phyloP scores from a whole-genome alignment of 1,284 basidiomycete genomes.

The Ganoderma lingzhi region DNA sequence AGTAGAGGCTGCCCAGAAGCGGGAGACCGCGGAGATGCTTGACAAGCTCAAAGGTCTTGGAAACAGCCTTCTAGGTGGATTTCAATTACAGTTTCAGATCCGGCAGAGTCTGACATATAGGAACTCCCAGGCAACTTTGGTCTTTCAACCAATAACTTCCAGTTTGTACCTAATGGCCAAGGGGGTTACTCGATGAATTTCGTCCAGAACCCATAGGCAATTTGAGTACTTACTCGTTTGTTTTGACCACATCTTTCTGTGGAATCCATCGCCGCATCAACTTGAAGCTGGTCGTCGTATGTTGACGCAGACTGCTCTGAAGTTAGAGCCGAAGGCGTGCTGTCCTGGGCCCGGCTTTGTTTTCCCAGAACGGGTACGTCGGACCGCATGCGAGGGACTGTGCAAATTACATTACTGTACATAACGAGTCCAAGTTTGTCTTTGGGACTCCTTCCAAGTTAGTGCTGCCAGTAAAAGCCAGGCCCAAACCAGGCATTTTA shows the following conservation, averaged over 20 bases:
- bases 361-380: no score
- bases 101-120: not conserved
- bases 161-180: constrained; percentile 91
- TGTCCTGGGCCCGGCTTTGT: no score
- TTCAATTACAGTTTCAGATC: not conserved
- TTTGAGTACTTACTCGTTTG: not conserved
- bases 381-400: not conserved
- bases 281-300: no score
- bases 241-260: not conserved
- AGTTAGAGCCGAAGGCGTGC: no score
- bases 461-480: not conserved
- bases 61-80: constrained; percentile 87
- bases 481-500: not conserved
- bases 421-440: not conserved
- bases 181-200: constrained; percentile 97
- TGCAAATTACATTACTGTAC: no score
- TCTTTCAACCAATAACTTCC: constrained; percentile 92
- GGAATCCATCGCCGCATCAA: not conserved
- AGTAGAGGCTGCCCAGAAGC: constrained; percentile 80
- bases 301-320: no score
- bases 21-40: constrained; percentile 93
- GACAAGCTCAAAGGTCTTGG: constrained; percentile 93
- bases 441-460: not conserved
- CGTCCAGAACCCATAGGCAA: constrained; percentile 38
- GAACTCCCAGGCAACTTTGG: constrained; percentile 77